Evolutionary conservation across 805 yeast species (phyloP).

Genomic region (Ascoidea asiatica): DNA sequence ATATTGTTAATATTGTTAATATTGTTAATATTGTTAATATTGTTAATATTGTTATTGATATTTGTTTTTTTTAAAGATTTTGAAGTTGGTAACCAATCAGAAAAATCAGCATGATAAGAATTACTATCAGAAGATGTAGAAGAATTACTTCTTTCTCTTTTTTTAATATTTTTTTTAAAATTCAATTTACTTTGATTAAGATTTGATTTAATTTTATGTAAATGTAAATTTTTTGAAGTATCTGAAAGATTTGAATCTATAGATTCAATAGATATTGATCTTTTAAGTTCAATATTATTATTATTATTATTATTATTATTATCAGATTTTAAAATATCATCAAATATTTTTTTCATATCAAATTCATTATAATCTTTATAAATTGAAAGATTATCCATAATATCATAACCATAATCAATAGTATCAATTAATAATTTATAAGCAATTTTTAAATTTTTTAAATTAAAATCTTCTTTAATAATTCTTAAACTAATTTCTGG

Average conservation of each 20-base stretch:
- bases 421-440: conserved; percentile 5
- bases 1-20: no score
- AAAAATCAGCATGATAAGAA: neutral
- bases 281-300: neutral
- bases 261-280: neutral
- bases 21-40: no score
- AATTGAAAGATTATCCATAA: conserved; percentile 1
- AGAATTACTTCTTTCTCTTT: neutral
- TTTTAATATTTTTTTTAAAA: no score
- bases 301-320: neutral
- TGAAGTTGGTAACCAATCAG: neutral
- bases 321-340: neutral
- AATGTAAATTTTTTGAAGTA: no score
- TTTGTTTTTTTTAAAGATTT: no score
- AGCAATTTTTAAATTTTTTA: conserved; percentile 2
- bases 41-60: no score
- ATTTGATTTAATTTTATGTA: neutral
- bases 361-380: neutral
- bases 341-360: neutral
- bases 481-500: conserved; percentile 8
- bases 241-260: no score
- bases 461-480: conserved; percentile 11
- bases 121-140: neutral
- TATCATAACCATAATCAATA: conserved; percentile 6
- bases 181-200: neutral